A percentile compares a stretch with the other conserved stretches of the same genome.
Evolutionary conservation across 805 yeast species (phyloP).

Genomic region (Lachancea lanzarotensis): DNA sequence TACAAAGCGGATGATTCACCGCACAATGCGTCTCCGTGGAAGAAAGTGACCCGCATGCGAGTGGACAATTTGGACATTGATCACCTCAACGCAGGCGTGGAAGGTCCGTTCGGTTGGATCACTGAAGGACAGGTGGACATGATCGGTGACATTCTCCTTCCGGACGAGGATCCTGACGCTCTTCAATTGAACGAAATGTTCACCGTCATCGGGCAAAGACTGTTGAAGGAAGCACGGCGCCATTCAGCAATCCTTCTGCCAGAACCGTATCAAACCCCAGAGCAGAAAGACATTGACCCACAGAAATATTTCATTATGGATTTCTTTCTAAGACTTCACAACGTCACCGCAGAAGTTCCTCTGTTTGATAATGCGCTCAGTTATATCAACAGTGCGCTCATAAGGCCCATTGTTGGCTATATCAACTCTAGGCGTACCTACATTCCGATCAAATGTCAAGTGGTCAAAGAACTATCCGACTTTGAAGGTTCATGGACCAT

Average conservation of each 20-base stretch:
- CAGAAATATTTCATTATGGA: slow-evolving; percentile 68
- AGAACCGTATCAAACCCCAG: slow-evolving; percentile 27
- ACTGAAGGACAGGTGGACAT: slow-evolving; percentile 87
- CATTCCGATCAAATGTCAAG: slow-evolving; percentile 78
- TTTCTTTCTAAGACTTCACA: slow-evolving; percentile 68
- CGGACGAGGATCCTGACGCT: slow-evolving; percentile 51
- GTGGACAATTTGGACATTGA: slow-evolving; percentile 82
- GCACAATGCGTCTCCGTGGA: slow-evolving; percentile 37
- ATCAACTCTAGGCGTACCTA: slow-evolving; percentile 85
- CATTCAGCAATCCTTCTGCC: slow-evolving; percentile 16
- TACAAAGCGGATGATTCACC: slow-evolving; percentile 18
- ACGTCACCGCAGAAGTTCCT: slow-evolving; percentile 86
- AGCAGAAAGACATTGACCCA: slow-evolving; percentile 20
- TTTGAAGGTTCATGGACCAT: slow-evolving; percentile 97
- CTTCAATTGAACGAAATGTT: slow-evolving; percentile 42
- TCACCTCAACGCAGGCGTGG: slow-evolving; percentile 81
- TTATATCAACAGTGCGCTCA: slow-evolving; percentile 86
- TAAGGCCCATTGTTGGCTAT: slow-evolving; percentile 92
- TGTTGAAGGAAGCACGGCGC: slow-evolving; percentile 44
- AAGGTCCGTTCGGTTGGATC: slow-evolving; percentile 98
- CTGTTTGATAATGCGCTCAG: slow-evolving; percentile 79
- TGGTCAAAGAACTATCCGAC: slow-evolving; percentile 71
- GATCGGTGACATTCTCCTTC: slow-evolving; percentile 84
- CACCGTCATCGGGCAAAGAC: slow-evolving; percentile 40
- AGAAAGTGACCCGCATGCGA: slow-evolving; percentile 66